phyloP scores from a whole-genome alignment of 1,284 basidiomycete genomes.

The Puccinia horiana region DNA sequence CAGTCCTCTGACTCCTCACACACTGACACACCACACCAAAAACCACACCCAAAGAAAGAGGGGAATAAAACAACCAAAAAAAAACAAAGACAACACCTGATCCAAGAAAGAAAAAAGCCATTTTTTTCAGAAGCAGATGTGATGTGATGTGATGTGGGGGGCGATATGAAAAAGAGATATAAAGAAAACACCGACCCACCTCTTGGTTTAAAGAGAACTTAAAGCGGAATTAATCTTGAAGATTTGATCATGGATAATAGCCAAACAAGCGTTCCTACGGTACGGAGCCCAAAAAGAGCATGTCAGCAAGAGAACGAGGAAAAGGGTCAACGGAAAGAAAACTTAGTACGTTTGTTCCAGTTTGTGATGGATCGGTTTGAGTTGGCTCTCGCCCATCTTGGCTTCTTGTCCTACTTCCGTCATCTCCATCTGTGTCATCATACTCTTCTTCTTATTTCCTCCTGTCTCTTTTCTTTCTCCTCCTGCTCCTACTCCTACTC shows the following conservation, averaged over 20 bases:
- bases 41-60: too few relatives aligned
- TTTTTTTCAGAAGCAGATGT: too few relatives aligned
- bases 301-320: not conserved
- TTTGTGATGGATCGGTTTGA: slow-evolving; percentile 16
- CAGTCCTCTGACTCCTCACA: too few relatives aligned
- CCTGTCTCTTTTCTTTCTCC: not conserved
- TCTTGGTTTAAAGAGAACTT: too few relatives aligned
- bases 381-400: slow-evolving; percentile 19
- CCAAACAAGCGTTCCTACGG: not conserved
- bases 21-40: too few relatives aligned
- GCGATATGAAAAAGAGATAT: too few relatives aligned
- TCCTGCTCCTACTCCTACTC: not conserved
- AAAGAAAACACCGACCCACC: too few relatives aligned
- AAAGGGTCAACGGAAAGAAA: not conserved
- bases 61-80: too few relatives aligned
- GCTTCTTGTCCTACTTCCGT: not conserved
- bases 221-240: not conserved
- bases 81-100: too few relatives aligned
- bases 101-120: too few relatives aligned
- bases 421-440: not conserved
- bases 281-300: too few relatives aligned
- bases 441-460: not conserved
- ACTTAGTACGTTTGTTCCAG: slow-evolving; percentile 14
- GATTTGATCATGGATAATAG: slow-evolving; percentile 15
- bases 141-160: too few relatives aligned